Conservation (phyloP, 352 stramenopile species). For the Phytophthora pistaciae region DNA sequence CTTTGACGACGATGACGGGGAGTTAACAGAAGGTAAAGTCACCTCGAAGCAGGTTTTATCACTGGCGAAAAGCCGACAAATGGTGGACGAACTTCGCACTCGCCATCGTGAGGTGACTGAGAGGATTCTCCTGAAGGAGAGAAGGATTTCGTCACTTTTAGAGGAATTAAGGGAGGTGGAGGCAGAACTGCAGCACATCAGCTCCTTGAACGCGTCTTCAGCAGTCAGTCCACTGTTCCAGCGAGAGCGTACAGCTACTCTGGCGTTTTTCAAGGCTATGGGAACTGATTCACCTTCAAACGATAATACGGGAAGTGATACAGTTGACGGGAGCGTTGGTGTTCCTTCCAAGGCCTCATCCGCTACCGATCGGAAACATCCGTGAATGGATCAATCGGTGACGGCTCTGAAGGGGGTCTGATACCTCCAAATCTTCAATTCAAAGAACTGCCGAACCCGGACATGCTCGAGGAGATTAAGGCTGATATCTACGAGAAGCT, state of each 20-base stretch:
- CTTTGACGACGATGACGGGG: slow-evolving; percentile 1
- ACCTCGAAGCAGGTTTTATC: slow-evolving; percentile 30
- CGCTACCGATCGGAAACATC: slow-evolving; percentile 4
- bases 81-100: slow-evolving; percentile 53
- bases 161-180: slow-evolving; percentile 72
- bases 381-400: slow-evolving; percentile 3
- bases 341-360: slow-evolving; percentile 3
- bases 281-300: neutral
- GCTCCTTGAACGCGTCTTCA: slow-evolving; percentile 34
- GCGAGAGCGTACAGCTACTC: slow-evolving; percentile 33
- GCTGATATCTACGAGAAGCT: slow-evolving; percentile 69
- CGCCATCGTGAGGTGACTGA: slow-evolving; percentile 56
- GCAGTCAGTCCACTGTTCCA: slow-evolving; percentile 36
- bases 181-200: slow-evolving; percentile 63
- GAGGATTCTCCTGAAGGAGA: slow-evolving; percentile 63
- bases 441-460: slow-evolving; percentile 58
- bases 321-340: neutral
- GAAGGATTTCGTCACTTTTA: slow-evolving; percentile 54
- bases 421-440: slow-evolving; percentile 44
- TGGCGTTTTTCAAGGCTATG: slow-evolving; percentile 36
- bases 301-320: neutral
- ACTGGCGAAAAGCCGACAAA: slow-evolving; percentile 49
- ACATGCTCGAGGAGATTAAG: slow-evolving; percentile 70
- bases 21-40: neutral
- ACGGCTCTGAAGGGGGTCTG: slow-evolving; percentile 4